A percentile compares a stretch with the other conserved stretches of the same genome.
phyloP scores from a whole-genome alignment of 2,329 filamentous ascomycete genomes.

The Aureobasidium mangrovei region DNA sequence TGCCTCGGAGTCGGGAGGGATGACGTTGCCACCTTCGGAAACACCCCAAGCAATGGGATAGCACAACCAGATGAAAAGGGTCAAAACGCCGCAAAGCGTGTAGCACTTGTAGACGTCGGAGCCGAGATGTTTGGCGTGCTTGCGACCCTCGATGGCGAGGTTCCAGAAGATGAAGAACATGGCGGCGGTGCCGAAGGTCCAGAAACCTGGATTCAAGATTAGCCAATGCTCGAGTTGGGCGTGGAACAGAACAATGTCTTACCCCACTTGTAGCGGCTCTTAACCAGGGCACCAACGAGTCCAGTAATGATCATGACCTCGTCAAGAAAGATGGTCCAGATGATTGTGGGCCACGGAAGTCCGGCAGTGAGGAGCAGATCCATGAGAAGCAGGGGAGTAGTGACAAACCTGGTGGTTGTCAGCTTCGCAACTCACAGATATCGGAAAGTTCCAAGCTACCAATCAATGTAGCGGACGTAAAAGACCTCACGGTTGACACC shows the following conservation, averaged over 20 bases:
- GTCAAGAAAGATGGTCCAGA: constrained; percentile 51
- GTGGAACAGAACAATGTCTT: constrained; percentile 39
- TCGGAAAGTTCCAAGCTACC: constrained; percentile 28
- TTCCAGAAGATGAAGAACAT: constrained; percentile 53
- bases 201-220: constrained; percentile 27
- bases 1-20: constrained; percentile 54
- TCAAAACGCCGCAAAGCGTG: constrained; percentile 43
- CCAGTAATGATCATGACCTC: constrained; percentile 55
- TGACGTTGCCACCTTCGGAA: constrained; percentile 52
- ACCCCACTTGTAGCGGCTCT: constrained; percentile 54
- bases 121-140: constrained; percentile 45
- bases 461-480: constrained; percentile 55
- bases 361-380: constrained; percentile 53
- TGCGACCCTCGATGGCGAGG: constrained; percentile 44
- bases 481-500: constrained; percentile 50
- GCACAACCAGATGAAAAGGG: constrained; percentile 49
- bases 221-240: constrained; percentile 16
- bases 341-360: constrained; percentile 52
- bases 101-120: constrained; percentile 41
- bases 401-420: constrained; percentile 33
- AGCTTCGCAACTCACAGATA: neutral
- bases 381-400: constrained; percentile 51
- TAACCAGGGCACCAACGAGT: constrained; percentile 53
- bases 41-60: constrained; percentile 55
- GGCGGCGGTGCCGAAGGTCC: constrained; percentile 27